phyloP scores from a whole-genome alignment of 768 basidiomycete species.

The Lactarius hatsudake region DNA sequence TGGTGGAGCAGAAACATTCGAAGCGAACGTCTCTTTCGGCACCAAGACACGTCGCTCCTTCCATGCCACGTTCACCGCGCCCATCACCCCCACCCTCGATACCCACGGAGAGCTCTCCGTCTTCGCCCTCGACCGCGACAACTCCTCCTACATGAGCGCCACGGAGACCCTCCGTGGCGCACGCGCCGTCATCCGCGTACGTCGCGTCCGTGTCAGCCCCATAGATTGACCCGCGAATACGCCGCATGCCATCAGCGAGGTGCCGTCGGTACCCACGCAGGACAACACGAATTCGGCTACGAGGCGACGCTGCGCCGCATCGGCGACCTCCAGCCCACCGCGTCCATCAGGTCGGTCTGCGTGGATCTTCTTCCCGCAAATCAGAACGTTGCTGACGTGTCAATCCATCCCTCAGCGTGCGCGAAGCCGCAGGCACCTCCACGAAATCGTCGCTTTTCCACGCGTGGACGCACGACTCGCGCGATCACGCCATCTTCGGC shows the following conservation, averaged over 20 bases:
- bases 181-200: conserved; percentile 71
- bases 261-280: conserved; percentile 27
- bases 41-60: conserved; percentile 86
- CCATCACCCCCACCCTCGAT: conserved; percentile 57
- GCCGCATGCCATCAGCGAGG: conserved; percentile 11
- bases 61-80: conserved; percentile 62
- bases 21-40: conserved; percentile 78
- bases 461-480: conserved; percentile 68
- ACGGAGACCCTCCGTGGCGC: conserved; percentile 62
- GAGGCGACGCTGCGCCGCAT: conserved; percentile 80
- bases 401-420: conserved; percentile 51
- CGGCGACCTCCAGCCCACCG: conserved; percentile 63
- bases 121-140: conserved; percentile 78
- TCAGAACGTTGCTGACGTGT: not conserved
- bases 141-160: conserved; percentile 72
- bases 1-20: conserved; percentile 86
- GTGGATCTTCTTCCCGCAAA: not conserved
- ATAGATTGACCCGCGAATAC: conserved; percentile 13
- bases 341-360: conserved; percentile 82
- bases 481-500: conserved; percentile 65
- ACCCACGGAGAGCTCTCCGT: conserved; percentile 68
- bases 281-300: conserved; percentile 78
- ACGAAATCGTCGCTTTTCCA: conserved; percentile 85
- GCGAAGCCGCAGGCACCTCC: conserved; percentile 76
- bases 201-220: conserved; percentile 34